Evolutionary conservation across 2,329 filamentous ascomycete genomes (phyloP).

Genomic region (Elsinoe batatas): DNA sequence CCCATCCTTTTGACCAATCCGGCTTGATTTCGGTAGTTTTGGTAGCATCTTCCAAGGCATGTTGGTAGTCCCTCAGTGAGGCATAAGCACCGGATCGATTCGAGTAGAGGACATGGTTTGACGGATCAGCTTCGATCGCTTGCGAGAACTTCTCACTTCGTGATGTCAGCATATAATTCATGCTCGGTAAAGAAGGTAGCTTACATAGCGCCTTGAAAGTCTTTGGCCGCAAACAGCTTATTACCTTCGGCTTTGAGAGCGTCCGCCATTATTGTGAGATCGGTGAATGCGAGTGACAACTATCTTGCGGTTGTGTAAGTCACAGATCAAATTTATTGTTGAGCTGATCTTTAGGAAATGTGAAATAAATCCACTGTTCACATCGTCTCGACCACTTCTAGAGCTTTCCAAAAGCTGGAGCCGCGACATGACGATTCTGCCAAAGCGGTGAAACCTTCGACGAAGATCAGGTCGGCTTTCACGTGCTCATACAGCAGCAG

Average conservation of each 20-base stretch:
- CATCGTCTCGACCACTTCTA: slow-evolving; percentile 1
- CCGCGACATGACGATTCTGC: slow-evolving; percentile 2
- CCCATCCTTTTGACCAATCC: slow-evolving; percentile 96
- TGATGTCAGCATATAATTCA: slow-evolving; percentile 17
- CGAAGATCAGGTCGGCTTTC: background rate
- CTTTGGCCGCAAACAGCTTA: slow-evolving; percentile 95
- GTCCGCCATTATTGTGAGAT: slow-evolving; percentile 46
- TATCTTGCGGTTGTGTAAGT: background rate
- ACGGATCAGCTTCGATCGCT: slow-evolving; percentile 77
- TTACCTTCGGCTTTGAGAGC: slow-evolving; percentile 96
- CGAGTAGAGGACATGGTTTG: slow-evolving; percentile 95
- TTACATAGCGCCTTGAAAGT: slow-evolving; percentile 92
- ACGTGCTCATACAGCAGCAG: background rate
- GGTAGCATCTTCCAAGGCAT: slow-evolving; percentile 77
- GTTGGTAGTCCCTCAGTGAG: slow-evolving; percentile 78
- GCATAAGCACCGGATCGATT: slow-evolving; percentile 85
- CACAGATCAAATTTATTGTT: background rate
- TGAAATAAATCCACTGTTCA: background rate
- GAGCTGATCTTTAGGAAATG: background rate
- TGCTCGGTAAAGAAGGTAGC: slow-evolving; percentile 30
- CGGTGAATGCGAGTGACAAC: background rate
- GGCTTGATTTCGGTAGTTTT: slow-evolving; percentile 93
- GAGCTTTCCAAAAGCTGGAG: slow-evolving; percentile 5
- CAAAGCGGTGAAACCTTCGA: background rate
- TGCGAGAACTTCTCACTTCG: slow-evolving; percentile 83